Evolutionary conservation across 495 filamentous ascomycete genomes (phyloP).

Genomic region (Neurospora sp.): DNA sequence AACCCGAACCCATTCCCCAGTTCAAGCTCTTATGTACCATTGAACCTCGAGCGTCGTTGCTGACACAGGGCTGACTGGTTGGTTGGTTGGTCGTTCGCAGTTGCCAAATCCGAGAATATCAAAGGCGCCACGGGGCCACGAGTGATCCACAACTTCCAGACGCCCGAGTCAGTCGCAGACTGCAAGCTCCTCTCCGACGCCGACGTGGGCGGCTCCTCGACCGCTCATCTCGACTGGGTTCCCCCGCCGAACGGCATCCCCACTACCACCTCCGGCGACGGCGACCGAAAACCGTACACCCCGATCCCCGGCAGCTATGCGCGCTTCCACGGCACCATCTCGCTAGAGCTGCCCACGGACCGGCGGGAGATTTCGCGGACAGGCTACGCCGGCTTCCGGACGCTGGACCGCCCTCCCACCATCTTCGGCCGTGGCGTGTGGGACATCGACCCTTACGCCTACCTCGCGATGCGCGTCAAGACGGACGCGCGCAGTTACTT

Average conservation of each 20-base stretch:
- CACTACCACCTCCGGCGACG: constrained; percentile 30
- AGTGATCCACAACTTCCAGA: constrained; percentile 55
- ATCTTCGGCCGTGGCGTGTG: constrained; percentile 74
- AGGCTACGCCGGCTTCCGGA: constrained; percentile 89
- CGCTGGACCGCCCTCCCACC: constrained; percentile 43
- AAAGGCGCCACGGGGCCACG: constrained; percentile 44
- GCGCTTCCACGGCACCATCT: constrained; percentile 80
- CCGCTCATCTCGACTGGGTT: constrained; percentile 58
- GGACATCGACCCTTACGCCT: constrained; percentile 82
- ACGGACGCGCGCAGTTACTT: constrained; percentile 88
- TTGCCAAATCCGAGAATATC: constrained; percentile 42
- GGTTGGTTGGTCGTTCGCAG: constrained; percentile 8
- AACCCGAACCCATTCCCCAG: neutral
- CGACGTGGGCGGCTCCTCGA: constrained; percentile 79
- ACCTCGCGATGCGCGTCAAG: constrained; percentile 81
- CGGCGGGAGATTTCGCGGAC: constrained; percentile 56
- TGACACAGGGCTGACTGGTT: neutral
- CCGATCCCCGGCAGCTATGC: constrained; percentile 37
- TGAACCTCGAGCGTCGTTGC: neutral
- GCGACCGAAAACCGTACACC: constrained; percentile 20
- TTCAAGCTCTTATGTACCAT: neutral
- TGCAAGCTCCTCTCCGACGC: constrained; percentile 82
- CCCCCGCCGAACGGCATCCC: constrained; percentile 44
- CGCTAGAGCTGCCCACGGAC: constrained; percentile 69
- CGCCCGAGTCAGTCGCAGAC: constrained; percentile 45